Percentiles rank a stretch among this genome's conserved stretches.
Evolutionary conservation across 2,329 filamentous ascomycete genomes (phyloP).

Genomic region (Paraconiothyrium brasiliense): DNA sequence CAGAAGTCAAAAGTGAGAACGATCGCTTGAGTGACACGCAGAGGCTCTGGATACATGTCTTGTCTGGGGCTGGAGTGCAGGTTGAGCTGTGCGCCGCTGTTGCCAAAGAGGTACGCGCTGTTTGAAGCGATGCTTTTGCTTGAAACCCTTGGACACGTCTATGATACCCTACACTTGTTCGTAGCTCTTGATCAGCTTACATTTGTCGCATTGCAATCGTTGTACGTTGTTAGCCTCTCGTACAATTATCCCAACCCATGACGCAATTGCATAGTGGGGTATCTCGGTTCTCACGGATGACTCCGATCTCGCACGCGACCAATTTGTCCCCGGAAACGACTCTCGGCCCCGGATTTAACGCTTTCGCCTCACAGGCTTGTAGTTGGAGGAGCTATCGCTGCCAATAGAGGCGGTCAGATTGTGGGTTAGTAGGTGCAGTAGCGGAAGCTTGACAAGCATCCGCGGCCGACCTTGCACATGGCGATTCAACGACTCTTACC

Average conservation of each 20-base stretch:
- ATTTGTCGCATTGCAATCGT: background rate
- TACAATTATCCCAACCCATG: background rate
- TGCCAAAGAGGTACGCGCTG: slow-evolving; percentile 61
- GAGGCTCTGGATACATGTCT: slow-evolving; percentile 93
- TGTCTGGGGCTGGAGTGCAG: slow-evolving; percentile 82
- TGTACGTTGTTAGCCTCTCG: background rate
- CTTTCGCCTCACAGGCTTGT: background rate
- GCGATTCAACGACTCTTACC: background rate
- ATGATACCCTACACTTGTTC: background rate
- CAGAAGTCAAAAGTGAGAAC: slow-evolving; percentile 70
- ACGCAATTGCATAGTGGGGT: slow-evolving; percentile 15
- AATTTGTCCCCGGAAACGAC: slow-evolving; percentile 1
- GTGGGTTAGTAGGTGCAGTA: slow-evolving; percentile 18
- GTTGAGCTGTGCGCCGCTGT: slow-evolving; percentile 82
- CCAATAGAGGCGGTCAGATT: slow-evolving; percentile 11
- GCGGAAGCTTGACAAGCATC: slow-evolving; percentile 3
- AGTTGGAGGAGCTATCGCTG: background rate
- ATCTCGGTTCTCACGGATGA: slow-evolving; percentile 6
- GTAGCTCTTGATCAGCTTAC: background rate
- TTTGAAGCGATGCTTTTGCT: slow-evolving; percentile 3
- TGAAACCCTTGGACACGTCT: background rate
- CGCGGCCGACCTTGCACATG: slow-evolving; percentile 12
- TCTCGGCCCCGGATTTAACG: slow-evolving; percentile 12
- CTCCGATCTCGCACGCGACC: slow-evolving; percentile 16
- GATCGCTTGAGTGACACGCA: slow-evolving; percentile 96